A percentile compares a stretch with the other conserved stretches of the same genome.
Conservation (phyloP, 139 green algal species). For the Chlamydomonas applanata region DNA sequence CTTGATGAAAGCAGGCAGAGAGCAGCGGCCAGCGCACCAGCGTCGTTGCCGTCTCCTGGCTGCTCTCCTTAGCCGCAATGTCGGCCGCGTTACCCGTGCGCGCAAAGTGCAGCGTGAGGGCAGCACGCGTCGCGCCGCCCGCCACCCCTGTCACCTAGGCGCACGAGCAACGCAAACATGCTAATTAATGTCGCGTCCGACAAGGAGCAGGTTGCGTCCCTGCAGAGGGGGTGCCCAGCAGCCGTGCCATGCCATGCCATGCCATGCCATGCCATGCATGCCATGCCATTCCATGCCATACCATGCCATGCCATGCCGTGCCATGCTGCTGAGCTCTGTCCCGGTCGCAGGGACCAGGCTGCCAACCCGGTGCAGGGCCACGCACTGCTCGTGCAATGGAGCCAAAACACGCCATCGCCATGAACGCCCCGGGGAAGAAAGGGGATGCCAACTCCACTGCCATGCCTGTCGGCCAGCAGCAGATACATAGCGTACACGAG, state of each 20-base stretch:
- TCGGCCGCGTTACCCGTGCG: slow-evolving; percentile 72
- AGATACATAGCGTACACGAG: no score
- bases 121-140: slow-evolving; percentile 71
- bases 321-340: no score
- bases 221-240: no score
- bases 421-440: slow-evolving; percentile 45
- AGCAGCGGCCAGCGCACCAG: background rate
- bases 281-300: no score
- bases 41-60: slow-evolving; percentile 44
- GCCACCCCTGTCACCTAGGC: slow-evolving; percentile 59
- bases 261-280: no score
- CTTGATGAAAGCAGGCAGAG: no score
- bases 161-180: no score
- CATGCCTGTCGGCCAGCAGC: no score
- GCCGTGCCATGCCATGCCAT: no score
- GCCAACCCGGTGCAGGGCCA: slow-evolving; percentile 1
- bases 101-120: slow-evolving; percentile 87
- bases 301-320: no score
- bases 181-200: no score
- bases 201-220: no score
- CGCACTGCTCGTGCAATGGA: slow-evolving; percentile 59
- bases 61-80: slow-evolving; percentile 80
- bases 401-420: slow-evolving; percentile 64
- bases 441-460: slow-evolving; percentile 53
- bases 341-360: background rate